phyloP scores from a whole-genome alignment of 176 grass and related monocot genomes.

The Poa annua region DNA sequence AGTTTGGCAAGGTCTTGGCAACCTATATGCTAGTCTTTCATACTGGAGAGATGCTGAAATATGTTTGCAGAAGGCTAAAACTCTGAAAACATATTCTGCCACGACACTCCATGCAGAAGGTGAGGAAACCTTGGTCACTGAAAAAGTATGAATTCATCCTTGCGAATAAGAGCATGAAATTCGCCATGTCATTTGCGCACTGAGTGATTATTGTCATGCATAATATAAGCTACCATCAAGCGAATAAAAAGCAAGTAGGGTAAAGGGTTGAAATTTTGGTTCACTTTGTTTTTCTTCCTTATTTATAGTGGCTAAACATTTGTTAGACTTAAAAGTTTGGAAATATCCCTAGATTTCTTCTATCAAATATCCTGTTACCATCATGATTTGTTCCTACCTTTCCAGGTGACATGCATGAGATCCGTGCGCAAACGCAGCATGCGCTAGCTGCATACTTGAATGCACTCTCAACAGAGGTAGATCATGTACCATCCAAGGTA shows the following conservation, averaged over 20 bases:
- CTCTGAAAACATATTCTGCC: slow-evolving; percentile 77
- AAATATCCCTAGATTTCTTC: background rate
- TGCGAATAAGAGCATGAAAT: slow-evolving; percentile 5
- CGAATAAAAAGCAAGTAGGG: background rate
- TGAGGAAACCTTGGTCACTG: slow-evolving; percentile 33
- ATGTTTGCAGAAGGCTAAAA: slow-evolving; percentile 93
- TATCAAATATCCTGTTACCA: background rate
- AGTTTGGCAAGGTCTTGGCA: slow-evolving; percentile 98
- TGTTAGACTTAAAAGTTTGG: background rate
- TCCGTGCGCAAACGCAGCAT: slow-evolving; percentile 43
- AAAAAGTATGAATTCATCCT: background rate
- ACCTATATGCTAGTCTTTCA: slow-evolving; percentile 85
- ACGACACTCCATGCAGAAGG: slow-evolving; percentile 76
- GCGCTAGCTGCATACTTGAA: slow-evolving; percentile 70
- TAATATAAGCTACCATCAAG: background rate
- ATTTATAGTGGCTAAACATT: background rate
- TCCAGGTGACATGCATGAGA: slow-evolving; percentile 71
- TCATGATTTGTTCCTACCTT: background rate
- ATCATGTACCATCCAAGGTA: slow-evolving; percentile 82
- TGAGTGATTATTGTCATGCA: slow-evolving; percentile 13
- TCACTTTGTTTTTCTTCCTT: slow-evolving; percentile 1
- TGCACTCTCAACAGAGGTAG: slow-evolving; percentile 65
- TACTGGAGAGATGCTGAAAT: slow-evolving; percentile 89
- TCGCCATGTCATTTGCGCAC: background rate
- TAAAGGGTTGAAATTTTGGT: slow-evolving; percentile 4